phyloP scores from a whole-genome alignment of 805 yeast species.

The Suhomyces prunicola region DNA sequence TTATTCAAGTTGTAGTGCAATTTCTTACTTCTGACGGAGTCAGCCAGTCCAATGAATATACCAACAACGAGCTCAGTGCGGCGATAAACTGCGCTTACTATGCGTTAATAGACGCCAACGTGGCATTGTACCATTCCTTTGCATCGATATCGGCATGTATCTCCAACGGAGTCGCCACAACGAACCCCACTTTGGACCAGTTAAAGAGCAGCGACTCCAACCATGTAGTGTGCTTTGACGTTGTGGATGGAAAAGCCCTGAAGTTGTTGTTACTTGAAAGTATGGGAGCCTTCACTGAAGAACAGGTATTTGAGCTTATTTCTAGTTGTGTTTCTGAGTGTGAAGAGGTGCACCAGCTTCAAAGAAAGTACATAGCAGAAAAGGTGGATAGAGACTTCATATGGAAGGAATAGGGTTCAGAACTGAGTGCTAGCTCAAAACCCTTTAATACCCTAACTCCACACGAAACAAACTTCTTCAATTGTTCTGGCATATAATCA shows the following conservation, averaged over 20 bases:
- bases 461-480: too few species aligned
- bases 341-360: slow-evolving; percentile 43
- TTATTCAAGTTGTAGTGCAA: slow-evolving; percentile 42
- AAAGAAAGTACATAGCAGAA: slow-evolving; percentile 44
- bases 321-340: slow-evolving; percentile 50
- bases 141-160: slow-evolving; percentile 51
- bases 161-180: slow-evolving; percentile 25
- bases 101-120: slow-evolving; percentile 78
- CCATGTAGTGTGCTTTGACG: slow-evolving; percentile 63
- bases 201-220: slow-evolving; percentile 49
- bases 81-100: slow-evolving; percentile 70
- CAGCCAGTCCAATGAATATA: slow-evolving; percentile 15
- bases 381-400: slow-evolving; percentile 53
- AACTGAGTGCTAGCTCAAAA: too few species aligned
- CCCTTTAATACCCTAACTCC: too few species aligned
- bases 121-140: slow-evolving; percentile 64
- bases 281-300: slow-evolving; percentile 62
- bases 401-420: slow-evolving; percentile 49
- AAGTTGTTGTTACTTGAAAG: slow-evolving; percentile 70
- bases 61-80: slow-evolving; percentile 56
- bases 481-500: too few species aligned
- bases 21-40: slow-evolving; percentile 30
- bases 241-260: slow-evolving; percentile 47
- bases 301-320: slow-evolving; percentile 50
- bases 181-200: slow-evolving; percentile 47